A percentile compares a stretch with the other conserved stretches of the same genome.
These are phyloP conservation scores for Hippophae tibetana DNA, from an alignment of 306 rosid species.

Conservation along the genomic window DNA sequence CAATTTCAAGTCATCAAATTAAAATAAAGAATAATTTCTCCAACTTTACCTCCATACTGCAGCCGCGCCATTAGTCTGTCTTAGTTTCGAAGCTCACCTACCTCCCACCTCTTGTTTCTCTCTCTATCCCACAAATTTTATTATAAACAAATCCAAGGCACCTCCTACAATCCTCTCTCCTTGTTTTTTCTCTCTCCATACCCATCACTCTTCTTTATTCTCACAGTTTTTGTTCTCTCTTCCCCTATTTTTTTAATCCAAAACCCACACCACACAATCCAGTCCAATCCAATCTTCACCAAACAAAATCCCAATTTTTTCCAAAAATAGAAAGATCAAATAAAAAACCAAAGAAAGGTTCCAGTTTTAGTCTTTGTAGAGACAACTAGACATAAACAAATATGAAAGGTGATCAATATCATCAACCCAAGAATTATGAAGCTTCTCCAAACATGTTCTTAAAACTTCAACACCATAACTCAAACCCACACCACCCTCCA, in stretches of 20 bases:
- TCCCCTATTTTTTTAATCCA: not conserved
- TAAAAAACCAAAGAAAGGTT: not conserved
- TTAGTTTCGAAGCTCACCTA: constrained; percentile 70
- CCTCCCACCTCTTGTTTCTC: constrained; percentile 7
- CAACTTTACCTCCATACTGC: constrained; percentile 26
- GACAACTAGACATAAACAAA: not conserved
- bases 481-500: not conserved
- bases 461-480: constrained; percentile 50
- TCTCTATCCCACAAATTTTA: constrained; percentile 8
- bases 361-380: too few relatives aligned
- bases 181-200: not conserved
- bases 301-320: not conserved
- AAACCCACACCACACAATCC: too few relatives aligned
- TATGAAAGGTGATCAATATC: constrained; percentile 56
- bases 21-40: constrained; percentile 11
- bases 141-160: constrained; percentile 30
- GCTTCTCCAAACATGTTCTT: constrained; percentile 44
- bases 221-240: not conserved
- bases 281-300: too few relatives aligned
- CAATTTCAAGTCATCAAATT: too few relatives aligned
- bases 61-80: constrained; percentile 84
- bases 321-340: not conserved
- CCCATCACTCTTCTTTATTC: not conserved
- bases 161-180: not conserved
- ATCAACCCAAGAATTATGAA: constrained; percentile 29